These are phyloP conservation scores for Gastrolobium villosum DNA, from an alignment of 306 rosid genomes.

Conservation along the genomic window DNA sequence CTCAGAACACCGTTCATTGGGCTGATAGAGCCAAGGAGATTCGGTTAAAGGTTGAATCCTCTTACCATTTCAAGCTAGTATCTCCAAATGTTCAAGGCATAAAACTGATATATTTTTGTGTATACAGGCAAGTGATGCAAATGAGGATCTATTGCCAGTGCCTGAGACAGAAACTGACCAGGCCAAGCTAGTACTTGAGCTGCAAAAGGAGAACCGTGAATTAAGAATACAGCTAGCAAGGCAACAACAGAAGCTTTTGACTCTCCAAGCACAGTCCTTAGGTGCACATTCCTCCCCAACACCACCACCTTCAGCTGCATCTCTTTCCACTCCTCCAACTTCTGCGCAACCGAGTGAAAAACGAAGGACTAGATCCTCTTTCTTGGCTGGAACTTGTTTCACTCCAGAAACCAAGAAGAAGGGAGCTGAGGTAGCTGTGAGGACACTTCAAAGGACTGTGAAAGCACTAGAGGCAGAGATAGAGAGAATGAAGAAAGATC, in stretches of 20 bases:
- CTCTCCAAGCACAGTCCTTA: slow-evolving; percentile 76
- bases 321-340: slow-evolving; percentile 77
- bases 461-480: slow-evolving; percentile 78
- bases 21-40: slow-evolving; percentile 99
- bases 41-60: slow-evolving; percentile 74
- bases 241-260: slow-evolving; percentile 80
- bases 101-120: slow-evolving; percentile 25
- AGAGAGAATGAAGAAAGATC: slow-evolving; percentile 82
- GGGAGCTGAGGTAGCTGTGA: slow-evolving; percentile 66
- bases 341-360: slow-evolving; percentile 71
- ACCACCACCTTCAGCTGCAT: slow-evolving; percentile 80
- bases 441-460: slow-evolving; percentile 68
- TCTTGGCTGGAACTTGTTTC: slow-evolving; percentile 75
- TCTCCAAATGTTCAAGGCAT: slow-evolving; percentile 29
- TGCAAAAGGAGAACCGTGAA: slow-evolving; percentile 91
- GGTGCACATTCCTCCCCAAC: slow-evolving; percentile 84
- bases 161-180: slow-evolving; percentile 81
- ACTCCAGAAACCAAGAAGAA: slow-evolving; percentile 86
- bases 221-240: slow-evolving; percentile 77
- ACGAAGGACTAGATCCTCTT: slow-evolving; percentile 69
- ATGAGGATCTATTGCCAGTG: slow-evolving; percentile 61
- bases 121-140: slow-evolving; percentile 71
- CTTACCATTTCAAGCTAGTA: slow-evolving; percentile 32
- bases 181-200: slow-evolving; percentile 78
- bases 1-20: slow-evolving; percentile 97